Evolutionary conservation across 441 rosid genomes (phyloP), one percentile per base, ranked within the genome.

Genomic region (Francoa sonchifolia): DNA sequence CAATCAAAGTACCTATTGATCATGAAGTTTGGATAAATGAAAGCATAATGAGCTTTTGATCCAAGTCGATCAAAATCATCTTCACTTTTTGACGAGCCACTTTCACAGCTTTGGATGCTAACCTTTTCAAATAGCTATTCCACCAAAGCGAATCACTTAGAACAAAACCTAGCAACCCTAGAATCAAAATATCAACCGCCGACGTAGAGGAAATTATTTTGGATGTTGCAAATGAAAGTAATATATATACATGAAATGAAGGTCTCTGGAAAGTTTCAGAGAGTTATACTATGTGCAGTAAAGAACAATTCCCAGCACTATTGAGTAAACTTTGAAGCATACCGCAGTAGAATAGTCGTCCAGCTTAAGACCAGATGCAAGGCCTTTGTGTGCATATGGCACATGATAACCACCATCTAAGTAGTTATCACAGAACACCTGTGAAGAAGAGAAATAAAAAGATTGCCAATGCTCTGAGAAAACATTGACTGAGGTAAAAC

Each of bases 341-440:
- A 88, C 95, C 40, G 66, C 55, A 48, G 95, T 76, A 42, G 83
- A 59, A 63, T 81, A 88, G 16, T 90, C 74, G 42, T 75, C 79
- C 6, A 88, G 76, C 35, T 74, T 39, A 19, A 88, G 90, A 31
- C 82, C 84, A 26, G 94, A 81, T 9, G 85, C 81, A 40, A 84
- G 69, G 54, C 69, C 83, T 71, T 79, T 76, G 58, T 84, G 97
- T 6, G 94, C 95, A 59, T 78, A 79, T 18, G 94, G 97, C 33
- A 88, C 97, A 58, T 88, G 95, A 64, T 84, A 88, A 12, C 95
- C 97, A 44, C 95, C 97, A 57, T 88, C 97, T 39, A 88, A 68
- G 68, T 81, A 88, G 69, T 88, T 88, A 59, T 88, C 97, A 46
- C 94, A 84, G 52, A 88, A 88, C 16, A 84, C 97, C 95, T 88